Base-by-base conservation (phyloP, 805 yeast species). In the Candida verbasci region DNA sequence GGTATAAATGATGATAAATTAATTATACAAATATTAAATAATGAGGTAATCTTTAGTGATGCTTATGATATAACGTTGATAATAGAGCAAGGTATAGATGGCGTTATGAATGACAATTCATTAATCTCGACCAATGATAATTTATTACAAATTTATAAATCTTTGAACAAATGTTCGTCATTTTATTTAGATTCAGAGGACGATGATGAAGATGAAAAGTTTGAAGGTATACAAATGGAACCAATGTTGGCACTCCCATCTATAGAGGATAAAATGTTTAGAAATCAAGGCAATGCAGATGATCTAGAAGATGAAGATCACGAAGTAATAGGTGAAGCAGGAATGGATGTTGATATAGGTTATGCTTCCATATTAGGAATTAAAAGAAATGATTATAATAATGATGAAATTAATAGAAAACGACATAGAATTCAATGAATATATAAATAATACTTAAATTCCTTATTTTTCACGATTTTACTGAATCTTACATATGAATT, bases 271-370 rank as follows among this genome's bases (percentile, higher is more conserved):
- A 29, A 20, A 34, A 33, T 24, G 8, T 22, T 47, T 25, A 31
- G 31, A 18, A 58, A 57, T 37, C 21, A 36, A 6, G 72, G 72
- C 6, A 49, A 54, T 40, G 72, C 70, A 1, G 69, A 63, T 42
- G 69, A 63, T 40, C 49, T 63, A 31, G 67, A 51, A 5, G 39
- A 37, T 17, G 46, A 34, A 6, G 38, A 22, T 10, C 42, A 39
- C 2, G 51, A 37, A 2, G 44, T 29, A 5, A 40, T 31, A 10
- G 44, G 43, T 11, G 58, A 46, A 15, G 70, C 71, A 0, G 72
- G 69, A 2, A 65, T 67, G 71, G 46, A 60, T 31, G 68, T 67
- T 18, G 66, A 64, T 31, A 51, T 67, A n/a, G 68, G 62, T n/a
- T 56, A 45, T 37, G 61, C 56, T 17, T 52, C 60, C 7, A 47